Base-by-base conservation (phyloP, 352 stramenopile species). In the Phytophthora idaei region DNA sequence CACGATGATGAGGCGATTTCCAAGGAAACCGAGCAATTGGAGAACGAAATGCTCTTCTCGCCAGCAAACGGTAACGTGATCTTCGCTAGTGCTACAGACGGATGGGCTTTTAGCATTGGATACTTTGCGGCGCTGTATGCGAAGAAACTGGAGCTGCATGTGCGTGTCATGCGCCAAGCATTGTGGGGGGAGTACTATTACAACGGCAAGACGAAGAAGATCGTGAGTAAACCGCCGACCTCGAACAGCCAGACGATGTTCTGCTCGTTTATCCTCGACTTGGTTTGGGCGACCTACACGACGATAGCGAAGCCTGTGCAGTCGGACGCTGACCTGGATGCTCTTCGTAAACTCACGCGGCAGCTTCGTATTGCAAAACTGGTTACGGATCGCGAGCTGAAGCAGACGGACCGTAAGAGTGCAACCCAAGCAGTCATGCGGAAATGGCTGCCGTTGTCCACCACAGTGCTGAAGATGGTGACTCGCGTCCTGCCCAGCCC, bases 161-260 rank as follows among this genome's bases (percentile, higher is more conserved):
- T 85, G 15, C 77, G 77, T 52, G 71, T 78, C 4, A 64, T 98
- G 47, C 81, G 87, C 15, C 73, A 92, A 57, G 84, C 88, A 54
- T 76, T 98, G 36, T 98, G 94, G 92, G 95, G 94, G 4, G 90
- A 98, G 36, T 97, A 87, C 73, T 93, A 94, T 44, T 96, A 92
- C 70, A 97, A 97, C 64, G 67, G 61, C 49, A 97, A 97, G 77
- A 90, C 77, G 15, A 97, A 98, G 53, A 97, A 97, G 71, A 90
- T 95, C 46, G 83, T 87, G 49, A 90, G 73, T 15, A 91, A 91
- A 72, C 74, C 89, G n/a, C 79, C 83, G 46, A 91, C 81, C 2
- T 73, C 83, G 5, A 83, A 64, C 45, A 92, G 81, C 53, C 73
- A 88, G 66, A 93, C 88, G 27, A 97, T 98, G 89, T 98, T 98